These are phyloP conservation scores for Tubosaeta sp. DNA, from an alignment of 768 basidiomycete genomes.

Conservation along the genomic window DNA sequence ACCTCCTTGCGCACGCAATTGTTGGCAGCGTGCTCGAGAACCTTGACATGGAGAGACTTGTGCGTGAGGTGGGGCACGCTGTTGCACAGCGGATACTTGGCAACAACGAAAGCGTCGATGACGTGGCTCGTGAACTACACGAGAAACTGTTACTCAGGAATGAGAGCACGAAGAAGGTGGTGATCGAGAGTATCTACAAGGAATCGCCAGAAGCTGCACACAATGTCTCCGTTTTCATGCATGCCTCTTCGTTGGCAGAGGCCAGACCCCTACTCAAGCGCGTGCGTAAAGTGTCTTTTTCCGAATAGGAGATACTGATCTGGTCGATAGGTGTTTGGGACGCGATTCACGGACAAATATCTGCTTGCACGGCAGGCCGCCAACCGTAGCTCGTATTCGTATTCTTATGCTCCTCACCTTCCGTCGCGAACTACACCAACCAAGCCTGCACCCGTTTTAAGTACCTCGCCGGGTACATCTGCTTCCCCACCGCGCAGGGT, in stretches of 20 bases:
- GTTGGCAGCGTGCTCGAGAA: constrained; percentile 96
- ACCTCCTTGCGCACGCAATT: constrained; percentile 91
- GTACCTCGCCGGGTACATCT: constrained; percentile 22
- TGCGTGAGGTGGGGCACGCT: constrained; percentile 90
- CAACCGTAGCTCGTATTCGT: constrained; percentile 49
- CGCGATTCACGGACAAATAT: constrained; percentile 96
- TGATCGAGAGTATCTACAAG: constrained; percentile 94
- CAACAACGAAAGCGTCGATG: constrained; percentile 93
- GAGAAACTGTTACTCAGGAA: constrained; percentile 87
- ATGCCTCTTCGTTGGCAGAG: constrained; percentile 63
- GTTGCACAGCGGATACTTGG: constrained; percentile 90
- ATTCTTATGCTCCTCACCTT: constrained; percentile 49
- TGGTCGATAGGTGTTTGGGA: constrained; percentile 72
- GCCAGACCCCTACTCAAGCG: constrained; percentile 76
- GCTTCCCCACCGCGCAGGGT: constrained; percentile 83
- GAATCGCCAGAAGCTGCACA: constrained; percentile 85
- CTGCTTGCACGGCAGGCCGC: constrained; percentile 65
- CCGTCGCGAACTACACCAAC: constrained; percentile 40
- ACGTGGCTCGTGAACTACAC: constrained; percentile 91
- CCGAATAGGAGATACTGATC: constrained; percentile 3
- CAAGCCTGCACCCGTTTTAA: constrained; percentile 31
- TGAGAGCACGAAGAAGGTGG: constrained; percentile 95
- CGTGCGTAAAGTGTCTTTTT: constrained; percentile 40
- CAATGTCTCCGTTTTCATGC: constrained; percentile 83
- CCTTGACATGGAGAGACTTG: constrained; percentile 95